Evolutionary conservation across 805 yeast genomes (phyloP), one percentile per base, ranked within the genome.

Genomic region (Candida orba): DNA sequence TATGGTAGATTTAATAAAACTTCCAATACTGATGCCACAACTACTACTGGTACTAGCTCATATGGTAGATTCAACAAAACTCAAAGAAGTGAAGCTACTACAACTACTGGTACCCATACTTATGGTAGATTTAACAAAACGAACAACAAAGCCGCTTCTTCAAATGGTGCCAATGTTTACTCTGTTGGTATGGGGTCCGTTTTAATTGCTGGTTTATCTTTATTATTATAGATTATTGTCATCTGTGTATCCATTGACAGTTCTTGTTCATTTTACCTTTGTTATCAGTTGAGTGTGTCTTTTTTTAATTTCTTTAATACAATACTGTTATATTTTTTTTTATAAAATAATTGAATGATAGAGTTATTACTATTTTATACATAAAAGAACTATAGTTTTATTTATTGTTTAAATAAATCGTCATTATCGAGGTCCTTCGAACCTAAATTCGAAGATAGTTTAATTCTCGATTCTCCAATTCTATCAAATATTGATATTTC

Each of bases 1-100:
- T 68, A 67, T 51, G 85, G 85, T 52, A 69, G 69, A 57, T 76
- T 76, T 56, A 68, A 76, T 69, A 71, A 69, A 55, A 68, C 73
- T 45, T 43, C 42, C 37, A 50, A 54, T 4, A 70, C 72, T 49
- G 50, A 64, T 6, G 50, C 60, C 20, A 48, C 71, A 8, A 53
- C 57, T 47, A 18, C 63, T 17, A 61, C 73, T 46, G 75, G 73
- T 48, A 78, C 83, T 42, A 82, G 77, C 67, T 71, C 61, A 49
- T 68, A 68, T 52, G 84, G 83, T 54, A 69, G 69, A 57, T 75
- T 73, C 52, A 67, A 75, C 66, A 69, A 74, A 61, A 69, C 75
- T 43, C 50, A 60, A 50, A 54, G 59, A 67, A 12, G 51, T 62
- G 53, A 52, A 41, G 53, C 41, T 34, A 22, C 42, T 3, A 50